These are phyloP conservation scores for Myxozyma vanderwaltii DNA, from an alignment of 805 yeast genomes.

Conservation along the genomic window DNA sequence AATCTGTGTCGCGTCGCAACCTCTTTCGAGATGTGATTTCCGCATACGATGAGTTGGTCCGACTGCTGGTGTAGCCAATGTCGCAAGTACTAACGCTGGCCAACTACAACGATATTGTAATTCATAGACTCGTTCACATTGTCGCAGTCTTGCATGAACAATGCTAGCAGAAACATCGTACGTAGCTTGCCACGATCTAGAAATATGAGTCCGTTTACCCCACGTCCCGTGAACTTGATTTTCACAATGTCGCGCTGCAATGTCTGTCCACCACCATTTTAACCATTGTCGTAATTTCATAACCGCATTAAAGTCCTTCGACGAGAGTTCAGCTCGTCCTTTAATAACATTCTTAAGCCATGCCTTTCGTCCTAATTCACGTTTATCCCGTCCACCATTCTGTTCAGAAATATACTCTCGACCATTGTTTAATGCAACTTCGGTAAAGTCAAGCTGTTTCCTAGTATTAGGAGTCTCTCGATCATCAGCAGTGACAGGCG, in stretches of 20 bases:
- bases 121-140: conserved; percentile 34
- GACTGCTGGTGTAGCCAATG: conserved; percentile 34
- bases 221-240: conserved; percentile 29
- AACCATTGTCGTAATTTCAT: conserved; percentile 34
- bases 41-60: conserved; percentile 34
- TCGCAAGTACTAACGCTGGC: conserved; percentile 36
- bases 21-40: conserved; percentile 35
- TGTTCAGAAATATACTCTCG: conserved; percentile 22
- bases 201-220: conserved; percentile 32
- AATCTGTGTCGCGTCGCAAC: conserved; percentile 36
- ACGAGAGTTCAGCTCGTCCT: conserved; percentile 35
- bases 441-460: conserved; percentile 28
- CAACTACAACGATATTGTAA: conserved; percentile 35
- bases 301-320: conserved; percentile 22
- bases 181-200: conserved; percentile 30
- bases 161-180: conserved; percentile 33
- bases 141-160: conserved; percentile 35
- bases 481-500: conserved; percentile 16
- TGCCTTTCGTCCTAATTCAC: conserved; percentile 21
- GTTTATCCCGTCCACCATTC: conserved; percentile 12
- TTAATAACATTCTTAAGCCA: conserved; percentile 32
- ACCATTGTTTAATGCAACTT: conserved; percentile 27
- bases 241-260: conserved; percentile 32
- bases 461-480: conserved; percentile 20
- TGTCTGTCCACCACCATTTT: conserved; percentile 37